Evolutionary conservation across 139 green algal species (phyloP).

Genomic region (Coccomyxa sp.): DNA sequence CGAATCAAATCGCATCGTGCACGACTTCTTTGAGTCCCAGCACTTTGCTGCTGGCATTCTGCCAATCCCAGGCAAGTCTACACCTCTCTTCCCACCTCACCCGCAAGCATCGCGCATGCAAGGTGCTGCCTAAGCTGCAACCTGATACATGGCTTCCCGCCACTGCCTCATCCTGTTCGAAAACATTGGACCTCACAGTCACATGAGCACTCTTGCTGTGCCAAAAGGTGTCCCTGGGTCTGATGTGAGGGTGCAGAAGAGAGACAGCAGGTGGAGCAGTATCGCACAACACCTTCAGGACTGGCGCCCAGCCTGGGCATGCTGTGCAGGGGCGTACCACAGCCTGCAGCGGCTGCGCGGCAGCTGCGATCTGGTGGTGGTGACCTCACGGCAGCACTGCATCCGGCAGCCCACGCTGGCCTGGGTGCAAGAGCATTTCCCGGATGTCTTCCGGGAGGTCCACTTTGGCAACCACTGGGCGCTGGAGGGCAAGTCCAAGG

Average conservation of each 20-base stretch:
- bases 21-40: slow-evolving; percentile 90
- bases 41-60: slow-evolving; percentile 88
- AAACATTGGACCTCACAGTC: neutral
- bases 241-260: no score
- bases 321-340: slow-evolving; percentile 63
- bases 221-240: no score
- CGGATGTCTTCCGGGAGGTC: slow-evolving; percentile 60
- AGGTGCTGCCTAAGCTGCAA: no score
- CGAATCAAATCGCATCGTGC: slow-evolving; percentile 79
- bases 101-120: neutral
- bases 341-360: slow-evolving; percentile 56
- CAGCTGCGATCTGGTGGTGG: slow-evolving; percentile 77
- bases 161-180: no score
- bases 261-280: neutral
- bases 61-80: slow-evolving; percentile 68
- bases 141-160: no score
- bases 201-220: neutral
- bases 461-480: slow-evolving; percentile 98
- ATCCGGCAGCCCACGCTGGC: slow-evolving; percentile 83
- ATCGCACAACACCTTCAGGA: no score
- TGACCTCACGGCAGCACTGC: slow-evolving; percentile 88
- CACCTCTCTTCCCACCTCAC: neutral
- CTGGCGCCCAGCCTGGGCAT: neutral
- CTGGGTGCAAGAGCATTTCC: slow-evolving; percentile 84
- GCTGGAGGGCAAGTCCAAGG: slow-evolving; percentile 58